Evolutionary conservation across 345 rosid genomes (phyloP).

Genomic region (Heritiera fomes): DNA sequence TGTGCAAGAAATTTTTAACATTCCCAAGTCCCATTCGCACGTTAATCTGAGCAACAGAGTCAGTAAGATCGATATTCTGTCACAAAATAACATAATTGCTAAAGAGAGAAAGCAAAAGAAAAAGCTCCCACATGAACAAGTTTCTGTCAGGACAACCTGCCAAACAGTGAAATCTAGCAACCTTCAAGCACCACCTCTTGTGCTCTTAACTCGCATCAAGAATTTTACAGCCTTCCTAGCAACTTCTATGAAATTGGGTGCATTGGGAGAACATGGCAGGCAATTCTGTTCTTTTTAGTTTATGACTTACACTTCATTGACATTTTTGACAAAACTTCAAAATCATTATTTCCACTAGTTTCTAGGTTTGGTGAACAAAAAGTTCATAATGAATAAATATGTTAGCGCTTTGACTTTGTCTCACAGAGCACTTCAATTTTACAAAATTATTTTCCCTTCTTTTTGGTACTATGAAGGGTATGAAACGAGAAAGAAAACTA

Average conservation of each 20-base stretch:
- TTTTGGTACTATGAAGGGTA: background rate
- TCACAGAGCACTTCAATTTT: background rate
- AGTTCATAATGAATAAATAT: background rate
- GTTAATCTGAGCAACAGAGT: background rate
- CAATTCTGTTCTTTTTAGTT: background rate
- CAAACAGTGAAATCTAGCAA: background rate
- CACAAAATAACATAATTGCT: background rate
- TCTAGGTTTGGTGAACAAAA: background rate
- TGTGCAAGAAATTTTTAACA: background rate
- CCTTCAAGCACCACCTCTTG: background rate
- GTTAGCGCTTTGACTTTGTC: background rate
- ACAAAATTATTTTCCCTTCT: background rate
- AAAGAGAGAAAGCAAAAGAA: constrained; percentile 1
- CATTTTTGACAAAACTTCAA: background rate
- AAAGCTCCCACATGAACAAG: background rate
- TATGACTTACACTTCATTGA: background rate
- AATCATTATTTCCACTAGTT: background rate
- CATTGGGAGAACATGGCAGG: background rate
- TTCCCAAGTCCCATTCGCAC: background rate
- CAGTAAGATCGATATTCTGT: background rate
- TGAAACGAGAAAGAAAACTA: background rate
- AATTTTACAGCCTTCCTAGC: background rate
- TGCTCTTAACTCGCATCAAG: background rate
- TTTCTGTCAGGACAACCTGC: background rate
- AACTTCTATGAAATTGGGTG: background rate